Evolutionary conservation across 371 early-diverging fungal species (phyloP), one percentile per base, ranked within the genome.

Genomic region (Quaeritorhiza haematococci): DNA sequence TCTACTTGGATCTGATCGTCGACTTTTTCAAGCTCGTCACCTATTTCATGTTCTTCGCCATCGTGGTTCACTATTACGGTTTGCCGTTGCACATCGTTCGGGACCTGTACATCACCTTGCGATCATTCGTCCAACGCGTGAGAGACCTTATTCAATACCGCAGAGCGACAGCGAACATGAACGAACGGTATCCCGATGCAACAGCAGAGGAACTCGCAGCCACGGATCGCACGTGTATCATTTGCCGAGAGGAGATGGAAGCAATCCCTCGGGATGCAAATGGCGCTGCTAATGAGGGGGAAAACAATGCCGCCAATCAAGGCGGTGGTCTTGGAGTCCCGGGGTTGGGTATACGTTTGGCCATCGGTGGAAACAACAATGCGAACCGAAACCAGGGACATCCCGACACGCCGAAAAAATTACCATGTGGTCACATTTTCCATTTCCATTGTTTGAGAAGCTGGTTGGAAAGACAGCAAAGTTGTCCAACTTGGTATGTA

Each of bases 381-480:
- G 10, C 27, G 5, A 30, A 49, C 43, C 3, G 51, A 24, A 41
- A 48, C 29, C 21, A 45, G 30, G 17, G 3, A 6, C 27, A 26
- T 32, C 30, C 33, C 17, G 34, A 87, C 64, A 83, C 84, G 1
- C 93, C 96, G 3, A 98, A 98, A 71, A 92, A 90, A 51, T 78
- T 98, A 19, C 90, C 89, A 6, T 99, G 99, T 71, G 93, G 94
- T 0, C 99, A 99, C 64, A 84, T 95, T 10, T 98, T 99, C 70
- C 99, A 99, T 72, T 88, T 96, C 55, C 88, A 85, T 48, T 99
- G 99, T 70, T 75, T 99, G 54, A 79, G 94, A 50, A 92, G 91
- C 68, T 99, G 99, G 99, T 80, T 98, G 32, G 98, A 98, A 69
- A 71, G 98, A 58, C 99, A 99, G 71, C 98, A 96, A 63, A 89